Percentiles rank a stretch among this genome's conserved stretches.
Evolutionary conservation across 208 protist genomes (phyloP).

Genomic region (Blechomonas ayalai): DNA sequence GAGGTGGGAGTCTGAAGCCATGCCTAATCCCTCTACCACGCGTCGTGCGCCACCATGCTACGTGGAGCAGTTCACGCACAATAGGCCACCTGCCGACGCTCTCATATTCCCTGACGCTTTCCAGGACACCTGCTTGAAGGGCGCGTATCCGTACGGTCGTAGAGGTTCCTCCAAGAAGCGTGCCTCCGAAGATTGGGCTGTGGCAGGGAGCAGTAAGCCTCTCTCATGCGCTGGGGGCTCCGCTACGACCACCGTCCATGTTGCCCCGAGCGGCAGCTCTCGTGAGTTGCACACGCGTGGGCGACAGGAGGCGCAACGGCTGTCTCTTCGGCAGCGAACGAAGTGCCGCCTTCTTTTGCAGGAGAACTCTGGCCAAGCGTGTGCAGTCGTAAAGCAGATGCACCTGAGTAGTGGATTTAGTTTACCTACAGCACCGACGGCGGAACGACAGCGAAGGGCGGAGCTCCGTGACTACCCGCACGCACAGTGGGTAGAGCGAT

Average conservation of each 20-base stretch:
- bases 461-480: constrained; percentile 14
- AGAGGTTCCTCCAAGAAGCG: background rate
- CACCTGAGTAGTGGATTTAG: background rate
- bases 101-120: constrained; percentile 18
- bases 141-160: background rate
- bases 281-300: constrained; percentile 2
- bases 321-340: background rate
- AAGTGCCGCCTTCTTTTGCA: constrained; percentile 10
- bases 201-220: background rate
- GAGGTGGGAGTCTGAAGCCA: too few species aligned
- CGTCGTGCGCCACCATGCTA: constrained; percentile 7
- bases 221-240: too few species aligned
- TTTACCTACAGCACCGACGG: background rate
- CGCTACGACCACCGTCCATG: background rate
- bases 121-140: constrained; percentile 1
- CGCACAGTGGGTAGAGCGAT: constrained; percentile 6
- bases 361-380: constrained; percentile 10
- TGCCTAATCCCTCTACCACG: too few species aligned
- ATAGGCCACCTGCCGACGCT: constrained; percentile 5
- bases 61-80: constrained; percentile 10
- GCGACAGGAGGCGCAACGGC: constrained; percentile 13
- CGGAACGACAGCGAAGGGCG: constrained; percentile 8
- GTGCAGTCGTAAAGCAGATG: background rate
- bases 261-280: background rate
- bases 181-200: background rate